Evolutionary conservation across 2,329 filamentous ascomycete species (phyloP), one percentile per base, ranked within the genome.

Genomic region (Botryotinia globosa): DNA sequence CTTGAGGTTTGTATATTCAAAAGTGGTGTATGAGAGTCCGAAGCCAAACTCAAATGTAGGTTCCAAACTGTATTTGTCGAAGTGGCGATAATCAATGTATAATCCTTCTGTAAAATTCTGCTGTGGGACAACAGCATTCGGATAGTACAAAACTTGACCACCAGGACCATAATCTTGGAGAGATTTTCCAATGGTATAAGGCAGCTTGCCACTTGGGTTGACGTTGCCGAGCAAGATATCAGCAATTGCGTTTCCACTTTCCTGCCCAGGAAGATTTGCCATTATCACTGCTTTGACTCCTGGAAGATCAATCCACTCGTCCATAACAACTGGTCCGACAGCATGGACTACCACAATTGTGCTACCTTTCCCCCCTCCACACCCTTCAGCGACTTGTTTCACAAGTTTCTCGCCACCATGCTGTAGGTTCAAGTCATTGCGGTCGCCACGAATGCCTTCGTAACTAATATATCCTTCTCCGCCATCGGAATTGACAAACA

Each of bases 11-110:
- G 85, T 84, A 45, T 90, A 84, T 18, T 86, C 82, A 79, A 89
- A 93, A 1, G 82, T 86, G 5, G 88, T 91, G 82, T 92, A 92
- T 3, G 87, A 90, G 2, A 98, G 86, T 0, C 94, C 95, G 74
- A 90, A 94, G 0, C 95, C 94, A 77, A 98, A 98, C 64, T 93
- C 92, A 80, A 91, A 98, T 1, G 92, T 91, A 0, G 94, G 94
- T 8, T 85, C 85, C 74, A 96, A 90, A 72, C 86, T 85, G 71
- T 91, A 82, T 80, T 91, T 92, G 84, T 97, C 94, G 77, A 98
- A 94, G 81, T 94, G 88, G 20, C 94, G 90, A 83, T 98, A 97
- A 83, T 98, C 95, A 76, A 97, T 90, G 79, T 94, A 94, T 0
- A 97, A 83, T 0, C 93, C 93, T 79, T 97, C 93, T 1, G 86